Conservation (phyloP, 2,329 filamentous ascomycete species). For the Penicillium frequentans region DNA sequence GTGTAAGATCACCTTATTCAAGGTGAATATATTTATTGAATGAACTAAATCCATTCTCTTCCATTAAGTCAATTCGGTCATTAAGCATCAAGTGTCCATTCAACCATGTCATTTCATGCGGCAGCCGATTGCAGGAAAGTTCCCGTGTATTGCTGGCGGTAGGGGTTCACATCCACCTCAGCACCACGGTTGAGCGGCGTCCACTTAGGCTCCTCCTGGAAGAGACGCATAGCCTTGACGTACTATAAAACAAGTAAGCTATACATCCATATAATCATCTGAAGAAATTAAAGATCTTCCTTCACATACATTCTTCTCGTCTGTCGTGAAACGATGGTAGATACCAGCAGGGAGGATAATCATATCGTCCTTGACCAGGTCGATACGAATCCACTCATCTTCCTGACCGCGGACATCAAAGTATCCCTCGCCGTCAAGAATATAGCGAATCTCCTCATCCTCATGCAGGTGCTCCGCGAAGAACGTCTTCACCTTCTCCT, state of each 20-base stretch:
- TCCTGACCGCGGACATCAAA: slow-evolving; percentile 85
- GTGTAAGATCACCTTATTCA: not conserved
- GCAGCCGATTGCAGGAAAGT: slow-evolving; percentile 25
- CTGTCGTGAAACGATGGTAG: slow-evolving; percentile 96
- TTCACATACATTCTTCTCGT: slow-evolving; percentile 77
- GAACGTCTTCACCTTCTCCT: slow-evolving; percentile 90
- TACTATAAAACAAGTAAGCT: slow-evolving; percentile 60
- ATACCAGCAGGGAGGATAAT: slow-evolving; percentile 93
- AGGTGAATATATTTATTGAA: not conserved
- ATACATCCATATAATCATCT: not conserved
- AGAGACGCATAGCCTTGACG: slow-evolving; percentile 91
- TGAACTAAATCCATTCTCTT: not conserved
- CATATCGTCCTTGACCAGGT: slow-evolving; percentile 81
- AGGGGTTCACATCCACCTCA: slow-evolving; percentile 76
- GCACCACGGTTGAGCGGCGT: slow-evolving; percentile 80
- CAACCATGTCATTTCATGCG: slow-evolving; percentile 22
- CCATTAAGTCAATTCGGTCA: not conserved
- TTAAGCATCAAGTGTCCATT: slow-evolving; percentile 4
- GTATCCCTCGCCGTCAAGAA: slow-evolving; percentile 82
- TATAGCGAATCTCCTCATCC: slow-evolving; percentile 97
- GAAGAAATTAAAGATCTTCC: not conserved
- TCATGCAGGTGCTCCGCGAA: slow-evolving; percentile 96
- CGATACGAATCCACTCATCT: slow-evolving; percentile 87
- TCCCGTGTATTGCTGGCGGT: slow-evolving; percentile 74
- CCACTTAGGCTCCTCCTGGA: slow-evolving; percentile 99